phyloP scores from a whole-genome alignment of 148 eudicot genomes.

The Persicaria maculosa region DNA sequence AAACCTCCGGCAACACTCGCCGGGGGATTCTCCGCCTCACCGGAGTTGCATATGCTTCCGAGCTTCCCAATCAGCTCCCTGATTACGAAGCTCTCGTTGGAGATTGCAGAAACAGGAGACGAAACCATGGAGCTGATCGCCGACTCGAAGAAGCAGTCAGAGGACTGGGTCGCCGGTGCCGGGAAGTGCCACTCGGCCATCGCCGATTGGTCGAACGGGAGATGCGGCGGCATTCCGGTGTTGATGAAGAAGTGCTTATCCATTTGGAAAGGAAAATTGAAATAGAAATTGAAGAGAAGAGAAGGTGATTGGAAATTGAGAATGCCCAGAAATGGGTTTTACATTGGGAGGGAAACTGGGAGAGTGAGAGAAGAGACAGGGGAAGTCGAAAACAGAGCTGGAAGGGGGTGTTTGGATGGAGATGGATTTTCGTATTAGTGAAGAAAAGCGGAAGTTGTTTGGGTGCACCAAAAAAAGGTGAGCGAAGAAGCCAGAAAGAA shows the following conservation, averaged over 20 bases:
- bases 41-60: conserved; percentile 35
- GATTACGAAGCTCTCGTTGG: conserved; percentile 33
- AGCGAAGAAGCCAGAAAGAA: background rate
- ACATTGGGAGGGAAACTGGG: background rate
- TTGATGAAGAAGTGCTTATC: conserved; percentile 49
- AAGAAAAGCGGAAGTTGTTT: background rate
- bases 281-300: background rate
- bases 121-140: conserved; percentile 58
- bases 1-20: background rate
- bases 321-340: background rate
- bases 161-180: conserved; percentile 13
- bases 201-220: conserved; percentile 23
- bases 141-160: conserved; percentile 45
- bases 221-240: conserved; percentile 21
- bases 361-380: background rate
- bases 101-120: conserved; percentile 35
- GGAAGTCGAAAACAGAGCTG: background rate
- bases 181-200: conserved; percentile 33
- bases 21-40: conserved; percentile 14
- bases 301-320: background rate
- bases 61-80: conserved; percentile 60
- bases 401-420: conserved; percentile 3
- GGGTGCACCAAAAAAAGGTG: background rate
- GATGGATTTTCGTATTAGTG: background rate
- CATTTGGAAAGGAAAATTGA: conserved; percentile 22